phyloP scores from a whole-genome alignment of 805 yeast genomes.

The Wickerhamiella dianesei region DNA sequence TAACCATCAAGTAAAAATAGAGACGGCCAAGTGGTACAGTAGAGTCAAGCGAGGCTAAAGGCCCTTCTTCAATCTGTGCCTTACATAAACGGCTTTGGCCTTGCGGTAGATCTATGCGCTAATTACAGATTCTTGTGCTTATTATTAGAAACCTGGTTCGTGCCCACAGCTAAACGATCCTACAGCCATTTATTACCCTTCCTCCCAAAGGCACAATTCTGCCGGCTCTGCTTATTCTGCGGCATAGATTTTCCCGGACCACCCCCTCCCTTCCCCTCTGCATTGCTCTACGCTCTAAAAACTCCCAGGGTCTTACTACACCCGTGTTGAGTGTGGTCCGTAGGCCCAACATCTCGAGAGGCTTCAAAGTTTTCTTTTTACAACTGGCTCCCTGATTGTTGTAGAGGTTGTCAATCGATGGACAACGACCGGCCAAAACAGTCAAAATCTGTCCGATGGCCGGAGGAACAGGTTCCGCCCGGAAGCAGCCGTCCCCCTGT shows the following conservation, averaged over 20 bases:
- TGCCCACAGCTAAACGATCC: too few relatives aligned
- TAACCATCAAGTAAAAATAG: too few relatives aligned
- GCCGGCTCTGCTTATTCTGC: neutral
- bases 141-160: too few relatives aligned
- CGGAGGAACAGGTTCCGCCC: conserved; percentile 4
- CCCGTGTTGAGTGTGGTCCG: too few relatives aligned
- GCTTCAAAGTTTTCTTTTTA: too few relatives aligned
- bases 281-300: too few relatives aligned
- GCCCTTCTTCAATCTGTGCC: too few relatives aligned
- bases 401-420: neutral
- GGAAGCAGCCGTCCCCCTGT: neutral
- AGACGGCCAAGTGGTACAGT: too few relatives aligned
- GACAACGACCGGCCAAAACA: neutral
- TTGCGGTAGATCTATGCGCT: neutral
- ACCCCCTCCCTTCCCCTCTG: neutral
- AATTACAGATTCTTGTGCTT: neutral
- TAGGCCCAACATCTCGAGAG: too few relatives aligned
- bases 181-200: neutral
- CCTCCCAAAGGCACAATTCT: too few relatives aligned
- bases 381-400: neutral
- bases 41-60: too few relatives aligned
- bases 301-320: too few relatives aligned
- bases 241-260: neutral
- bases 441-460: conserved; percentile 14
- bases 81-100: neutral